These are phyloP conservation scores for Magnolia changhungtana DNA, from an alignment of 164 flowering plant genomes.

Conservation along the genomic window DNA sequence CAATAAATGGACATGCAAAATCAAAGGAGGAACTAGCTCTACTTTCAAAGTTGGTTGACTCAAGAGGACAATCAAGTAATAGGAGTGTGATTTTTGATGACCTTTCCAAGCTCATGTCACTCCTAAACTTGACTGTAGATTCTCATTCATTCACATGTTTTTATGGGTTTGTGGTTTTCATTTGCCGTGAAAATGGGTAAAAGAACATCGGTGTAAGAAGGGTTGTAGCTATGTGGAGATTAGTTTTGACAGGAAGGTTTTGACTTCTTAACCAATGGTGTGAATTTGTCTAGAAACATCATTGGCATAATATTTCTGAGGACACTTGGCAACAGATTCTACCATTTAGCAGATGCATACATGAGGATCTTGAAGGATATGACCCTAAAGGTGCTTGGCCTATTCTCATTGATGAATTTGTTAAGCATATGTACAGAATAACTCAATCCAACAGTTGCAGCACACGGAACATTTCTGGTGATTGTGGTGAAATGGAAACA, in stretches of 20 bases:
- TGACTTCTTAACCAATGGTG: slow-evolving; percentile 89
- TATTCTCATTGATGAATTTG: slow-evolving; percentile 84
- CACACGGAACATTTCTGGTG: slow-evolving; percentile 24
- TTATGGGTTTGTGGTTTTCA: slow-evolving; percentile 88
- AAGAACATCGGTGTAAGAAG: slow-evolving; percentile 76
- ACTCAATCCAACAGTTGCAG: slow-evolving; percentile 33
- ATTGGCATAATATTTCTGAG: too few species aligned
- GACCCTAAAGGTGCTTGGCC: slow-evolving; percentile 63
- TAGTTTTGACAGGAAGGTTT: slow-evolving; percentile 81
- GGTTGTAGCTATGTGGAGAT: slow-evolving; percentile 79
- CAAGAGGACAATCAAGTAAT: slow-evolving; percentile 13
- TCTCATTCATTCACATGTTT: slow-evolving; percentile 67
- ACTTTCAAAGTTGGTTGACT: too few species aligned
- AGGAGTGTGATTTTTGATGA: slow-evolving; percentile 60
- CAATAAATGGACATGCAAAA: too few species aligned
- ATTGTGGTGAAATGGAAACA: slow-evolving; percentile 41
- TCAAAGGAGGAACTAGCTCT: too few species aligned
- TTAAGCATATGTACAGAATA: slow-evolving; percentile 79
- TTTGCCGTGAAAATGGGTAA: slow-evolving; percentile 88
- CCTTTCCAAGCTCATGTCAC: slow-evolving; percentile 56
- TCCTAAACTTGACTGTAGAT: slow-evolving; percentile 58
- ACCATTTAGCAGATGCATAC: too few species aligned
- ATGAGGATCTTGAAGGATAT: too few species aligned
- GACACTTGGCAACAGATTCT: too few species aligned
- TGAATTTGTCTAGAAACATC: slow-evolving; percentile 64